Conservation (phyloP, 31 red algal species). For the Asparagopsis taxiformis region DNA sequence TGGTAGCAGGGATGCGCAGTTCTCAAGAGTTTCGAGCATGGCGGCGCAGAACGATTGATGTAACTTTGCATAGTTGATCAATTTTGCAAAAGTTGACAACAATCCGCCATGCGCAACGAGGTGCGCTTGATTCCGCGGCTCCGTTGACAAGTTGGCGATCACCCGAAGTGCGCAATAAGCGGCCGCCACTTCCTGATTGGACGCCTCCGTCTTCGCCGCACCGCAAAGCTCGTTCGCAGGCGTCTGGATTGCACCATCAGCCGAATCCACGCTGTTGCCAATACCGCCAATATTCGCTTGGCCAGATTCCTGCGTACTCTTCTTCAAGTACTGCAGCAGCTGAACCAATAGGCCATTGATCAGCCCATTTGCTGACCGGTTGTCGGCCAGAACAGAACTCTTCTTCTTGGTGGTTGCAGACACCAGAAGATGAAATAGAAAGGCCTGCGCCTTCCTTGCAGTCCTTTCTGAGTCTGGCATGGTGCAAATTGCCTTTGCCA, state of each 20-base stretch:
- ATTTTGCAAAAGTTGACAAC: too few relatives aligned
- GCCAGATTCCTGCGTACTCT: not conserved
- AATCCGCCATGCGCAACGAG: too few relatives aligned
- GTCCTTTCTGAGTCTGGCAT: not conserved
- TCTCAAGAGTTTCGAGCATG: too few relatives aligned
- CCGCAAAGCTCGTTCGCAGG: too few relatives aligned
- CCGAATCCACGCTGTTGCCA: not conserved
- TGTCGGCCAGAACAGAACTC: not conserved
- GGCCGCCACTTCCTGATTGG: constrained; percentile 2
- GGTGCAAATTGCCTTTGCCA: not conserved
- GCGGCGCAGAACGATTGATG: too few relatives aligned
- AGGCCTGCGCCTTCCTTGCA: constrained; percentile 10
- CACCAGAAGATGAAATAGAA: constrained; percentile 7
- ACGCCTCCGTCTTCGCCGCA: too few relatives aligned
- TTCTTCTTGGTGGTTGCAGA: not conserved
- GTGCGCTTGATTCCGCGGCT: too few relatives aligned
- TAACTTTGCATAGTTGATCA: too few relatives aligned
- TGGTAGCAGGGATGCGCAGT: too few relatives aligned
- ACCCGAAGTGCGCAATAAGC: constrained; percentile 10
- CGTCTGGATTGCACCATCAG: too few relatives aligned
- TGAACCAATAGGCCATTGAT: not conserved
- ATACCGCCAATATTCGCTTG: not conserved
- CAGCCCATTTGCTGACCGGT: constrained; percentile 5
- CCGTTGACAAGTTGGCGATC: too few relatives aligned
- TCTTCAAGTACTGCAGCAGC: not conserved